A percentile compares a stretch with the other conserved stretches of the same genome.
phyloP scores from a whole-genome alignment of 139 green algal genomes.

The Chlorella sp. region DNA sequence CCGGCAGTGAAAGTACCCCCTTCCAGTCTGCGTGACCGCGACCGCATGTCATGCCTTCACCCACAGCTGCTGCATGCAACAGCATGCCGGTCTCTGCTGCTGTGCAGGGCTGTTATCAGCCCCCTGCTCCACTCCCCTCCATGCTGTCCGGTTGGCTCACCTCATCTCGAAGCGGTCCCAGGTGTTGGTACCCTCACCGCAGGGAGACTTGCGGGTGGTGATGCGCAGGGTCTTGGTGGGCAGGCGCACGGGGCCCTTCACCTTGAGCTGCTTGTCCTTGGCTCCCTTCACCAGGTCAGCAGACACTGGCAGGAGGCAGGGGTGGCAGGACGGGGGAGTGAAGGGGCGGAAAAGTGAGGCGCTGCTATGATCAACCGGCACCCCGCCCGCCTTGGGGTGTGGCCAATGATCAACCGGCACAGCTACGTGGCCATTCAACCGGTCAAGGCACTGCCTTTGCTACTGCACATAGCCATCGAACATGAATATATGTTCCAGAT shows the following conservation, averaged over 20 bases:
- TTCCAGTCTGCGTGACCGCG: no score
- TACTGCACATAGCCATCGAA: no score
- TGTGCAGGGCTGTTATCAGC: not conserved
- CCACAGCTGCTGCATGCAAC: not conserved
- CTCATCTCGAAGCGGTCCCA: constrained; percentile 96
- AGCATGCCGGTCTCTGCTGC: not conserved
- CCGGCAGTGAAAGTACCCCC: no score
- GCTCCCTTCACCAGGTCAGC: constrained; percentile 92
- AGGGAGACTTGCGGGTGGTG: constrained; percentile 98
- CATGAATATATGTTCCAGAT: not conserved
- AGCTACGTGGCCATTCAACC: no score
- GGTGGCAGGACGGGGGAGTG: no score
- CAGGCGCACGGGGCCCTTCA: constrained; percentile 98
- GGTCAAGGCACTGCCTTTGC: no score
- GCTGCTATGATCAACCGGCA: no score
- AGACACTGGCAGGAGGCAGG: no score
- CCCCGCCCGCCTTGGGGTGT: no score
- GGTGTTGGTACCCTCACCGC: constrained; percentile 99
- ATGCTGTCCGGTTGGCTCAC: constrained; percentile 24
- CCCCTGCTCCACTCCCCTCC: not conserved
- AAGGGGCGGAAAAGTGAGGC: no score
- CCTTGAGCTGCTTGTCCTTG: constrained; percentile 97
- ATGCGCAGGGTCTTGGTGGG: constrained; percentile 96
- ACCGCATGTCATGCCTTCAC: not conserved
- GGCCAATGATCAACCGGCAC: no score